These are phyloP conservation scores for Phtheirospermum japonicum DNA, from an alignment of 257 asterid genomes.

Conservation along the genomic window DNA sequence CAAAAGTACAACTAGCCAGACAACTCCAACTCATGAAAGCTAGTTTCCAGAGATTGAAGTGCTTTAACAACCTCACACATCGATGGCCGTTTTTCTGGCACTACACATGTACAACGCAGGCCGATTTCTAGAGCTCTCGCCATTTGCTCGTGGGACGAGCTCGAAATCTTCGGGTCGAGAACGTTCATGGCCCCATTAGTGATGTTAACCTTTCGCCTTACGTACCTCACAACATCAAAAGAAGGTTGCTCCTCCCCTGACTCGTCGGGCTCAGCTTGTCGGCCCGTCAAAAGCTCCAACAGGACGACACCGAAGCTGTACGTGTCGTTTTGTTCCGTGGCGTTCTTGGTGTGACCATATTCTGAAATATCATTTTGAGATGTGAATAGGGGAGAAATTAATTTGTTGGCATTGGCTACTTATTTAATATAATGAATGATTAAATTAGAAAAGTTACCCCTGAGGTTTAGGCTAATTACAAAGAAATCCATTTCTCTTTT, in stretches of 20 bases:
- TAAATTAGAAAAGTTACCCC: no score
- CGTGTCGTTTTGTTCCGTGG: conserved; percentile 59
- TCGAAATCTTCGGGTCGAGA: conserved; percentile 60
- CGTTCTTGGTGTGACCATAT: conserved; percentile 61
- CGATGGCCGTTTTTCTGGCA: conserved; percentile 77
- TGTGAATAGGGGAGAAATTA: no score
- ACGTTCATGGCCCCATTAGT: conserved; percentile 53
- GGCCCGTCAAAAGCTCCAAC: conserved; percentile 74
- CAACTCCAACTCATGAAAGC: conserved; percentile 31
- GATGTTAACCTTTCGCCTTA: conserved; percentile 77
- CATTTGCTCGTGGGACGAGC: conserved; percentile 50
- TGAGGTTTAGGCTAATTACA: neutral
- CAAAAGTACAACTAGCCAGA: conserved; percentile 18
- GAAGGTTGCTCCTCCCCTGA: conserved; percentile 30
- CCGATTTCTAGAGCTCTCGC: conserved; percentile 64
- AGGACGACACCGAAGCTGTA: conserved; percentile 74
- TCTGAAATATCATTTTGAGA: no score
- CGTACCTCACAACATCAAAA: conserved; percentile 73
- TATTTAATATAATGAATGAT: neutral
- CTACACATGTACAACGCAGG: conserved; percentile 53
- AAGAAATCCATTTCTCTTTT: no score
- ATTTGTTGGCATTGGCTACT: no score
- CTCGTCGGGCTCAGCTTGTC: conserved; percentile 44
- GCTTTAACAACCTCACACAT: conserved; percentile 55
- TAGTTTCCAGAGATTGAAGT: conserved; percentile 49